A percentile compares a stretch with the other conserved stretches of the same genome.
Evolutionary conservation across 108 stramenopile species (phyloP).

Genomic region (Cyclotella sp.): DNA sequence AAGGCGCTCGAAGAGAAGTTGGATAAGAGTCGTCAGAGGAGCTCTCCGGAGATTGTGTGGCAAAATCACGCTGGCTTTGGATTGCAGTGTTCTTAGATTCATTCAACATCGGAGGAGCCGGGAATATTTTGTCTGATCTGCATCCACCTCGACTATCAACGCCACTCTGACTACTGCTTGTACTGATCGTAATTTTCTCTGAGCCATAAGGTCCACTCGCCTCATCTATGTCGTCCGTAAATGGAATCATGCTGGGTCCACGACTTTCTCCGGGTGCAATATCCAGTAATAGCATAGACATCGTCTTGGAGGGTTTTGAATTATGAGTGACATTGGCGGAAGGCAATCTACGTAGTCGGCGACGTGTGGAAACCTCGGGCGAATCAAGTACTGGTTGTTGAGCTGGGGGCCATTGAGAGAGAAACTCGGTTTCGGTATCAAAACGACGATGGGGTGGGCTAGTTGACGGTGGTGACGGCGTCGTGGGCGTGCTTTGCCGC

Average conservation of each 20-base stretch:
- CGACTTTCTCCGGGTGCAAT: constrained; percentile 39
- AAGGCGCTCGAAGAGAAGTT: neutral
- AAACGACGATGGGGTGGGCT: constrained; percentile 9
- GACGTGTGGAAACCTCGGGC: constrained; percentile 7
- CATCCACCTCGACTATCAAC: neutral
- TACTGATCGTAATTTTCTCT: constrained; percentile 6
- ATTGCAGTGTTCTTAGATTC: neutral
- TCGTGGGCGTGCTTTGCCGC: no score
- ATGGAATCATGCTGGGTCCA: constrained; percentile 43
- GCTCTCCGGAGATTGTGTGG: neutral
- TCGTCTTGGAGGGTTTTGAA: constrained; percentile 31
- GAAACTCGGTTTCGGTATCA: constrained; percentile 10
- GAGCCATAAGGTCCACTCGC: constrained; percentile 3
- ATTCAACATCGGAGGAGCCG: constrained; percentile 20
- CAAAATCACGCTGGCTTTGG: neutral
- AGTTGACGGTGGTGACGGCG: neutral
- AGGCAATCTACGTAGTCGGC: neutral
- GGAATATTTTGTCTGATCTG: neutral
- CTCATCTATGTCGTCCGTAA: constrained; percentile 39
- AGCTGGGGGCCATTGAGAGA: constrained; percentile 28
- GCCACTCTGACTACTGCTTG: constrained; percentile 4
- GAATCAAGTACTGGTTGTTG: constrained; percentile 20
- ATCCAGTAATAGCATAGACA: constrained; percentile 49
- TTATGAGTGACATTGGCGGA: neutral
- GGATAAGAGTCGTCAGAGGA: constrained; percentile 16